phyloP scores from a whole-genome alignment of 2,329 filamentous ascomycete species.

The Pezicula neosporulosa region DNA sequence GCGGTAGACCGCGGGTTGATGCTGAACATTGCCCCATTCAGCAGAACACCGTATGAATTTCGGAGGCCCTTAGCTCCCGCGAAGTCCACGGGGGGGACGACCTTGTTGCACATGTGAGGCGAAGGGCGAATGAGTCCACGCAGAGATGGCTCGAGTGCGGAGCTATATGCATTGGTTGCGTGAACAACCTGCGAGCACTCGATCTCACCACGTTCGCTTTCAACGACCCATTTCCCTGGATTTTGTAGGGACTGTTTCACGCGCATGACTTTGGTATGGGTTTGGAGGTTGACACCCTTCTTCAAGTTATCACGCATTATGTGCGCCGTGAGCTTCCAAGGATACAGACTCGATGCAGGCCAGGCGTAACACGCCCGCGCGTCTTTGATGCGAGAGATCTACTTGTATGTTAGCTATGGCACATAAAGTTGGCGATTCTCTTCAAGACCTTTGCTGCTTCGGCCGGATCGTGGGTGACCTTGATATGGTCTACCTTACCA shows the following conservation, averaged over 20 bases:
- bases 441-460: constrained; percentile 8
- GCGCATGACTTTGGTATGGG: constrained; percentile 39
- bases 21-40: constrained; percentile 26
- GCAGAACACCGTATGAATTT: constrained; percentile 30
- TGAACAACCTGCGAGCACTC: constrained; percentile 51
- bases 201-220: constrained; percentile 51
- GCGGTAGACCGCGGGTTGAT: constrained; percentile 29
- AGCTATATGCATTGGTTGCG: constrained; percentile 62
- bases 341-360: constrained; percentile 35
- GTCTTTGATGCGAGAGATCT: constrained; percentile 3
- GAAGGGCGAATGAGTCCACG: constrained; percentile 12
- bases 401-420: background rate
- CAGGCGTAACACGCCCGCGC: constrained; percentile 1
- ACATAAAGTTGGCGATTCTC: background rate
- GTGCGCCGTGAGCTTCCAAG: constrained; percentile 54
- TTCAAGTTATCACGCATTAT: constrained; percentile 44
- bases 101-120: constrained; percentile 19
- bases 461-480: constrained; percentile 11
- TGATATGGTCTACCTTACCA: constrained; percentile 12
- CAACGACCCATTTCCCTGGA: constrained; percentile 38
- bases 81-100: constrained; percentile 4
- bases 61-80: constrained; percentile 6
- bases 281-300: constrained; percentile 45
- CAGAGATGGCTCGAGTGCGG: constrained; percentile 15
- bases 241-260: constrained; percentile 11